Evolutionary conservation across 345 rosid genomes (phyloP).

Genomic region (Murraya paniculata): DNA sequence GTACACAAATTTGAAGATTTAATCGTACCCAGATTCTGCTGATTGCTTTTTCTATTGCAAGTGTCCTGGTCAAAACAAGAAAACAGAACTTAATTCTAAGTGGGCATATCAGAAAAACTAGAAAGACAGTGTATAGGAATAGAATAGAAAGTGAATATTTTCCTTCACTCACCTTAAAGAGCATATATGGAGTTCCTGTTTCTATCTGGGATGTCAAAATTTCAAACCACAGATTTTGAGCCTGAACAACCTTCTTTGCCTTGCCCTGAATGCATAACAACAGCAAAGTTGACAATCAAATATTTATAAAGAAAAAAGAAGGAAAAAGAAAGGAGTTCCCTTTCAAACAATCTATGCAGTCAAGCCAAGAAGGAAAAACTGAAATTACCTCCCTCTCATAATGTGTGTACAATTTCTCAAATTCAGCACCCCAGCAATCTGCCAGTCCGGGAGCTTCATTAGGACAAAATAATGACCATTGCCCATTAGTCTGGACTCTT

Average conservation of each 20-base stretch:
- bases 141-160: neutral
- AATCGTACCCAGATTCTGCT: conserved; percentile 90
- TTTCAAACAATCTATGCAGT: neutral
- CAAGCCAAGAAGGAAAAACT: neutral
- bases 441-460: conserved; percentile 79
- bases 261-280: conserved; percentile 48
- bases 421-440: conserved; percentile 85
- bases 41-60: conserved; percentile 89
- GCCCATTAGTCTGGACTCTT: conserved; percentile 65
- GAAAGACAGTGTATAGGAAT: neutral
- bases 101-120: neutral
- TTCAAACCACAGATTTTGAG: conserved; percentile 87
- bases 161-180: conserved; percentile 59
- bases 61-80: conserved; percentile 50
- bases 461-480: conserved; percentile 87
- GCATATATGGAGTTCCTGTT: conserved; percentile 98
- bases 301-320: neutral
- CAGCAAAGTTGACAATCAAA: neutral
- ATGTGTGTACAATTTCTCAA: conserved; percentile 52
- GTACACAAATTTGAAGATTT: conserved; percentile 92
- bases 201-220: conserved; percentile 84
- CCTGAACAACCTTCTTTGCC: conserved; percentile 82
- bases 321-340: neutral
- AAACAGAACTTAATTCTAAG: neutral
- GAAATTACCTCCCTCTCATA: conserved; percentile 62